Evolutionary conservation across 176 grass and related monocot genomes (phyloP).

Genomic region (Melocanna baccifera): DNA sequence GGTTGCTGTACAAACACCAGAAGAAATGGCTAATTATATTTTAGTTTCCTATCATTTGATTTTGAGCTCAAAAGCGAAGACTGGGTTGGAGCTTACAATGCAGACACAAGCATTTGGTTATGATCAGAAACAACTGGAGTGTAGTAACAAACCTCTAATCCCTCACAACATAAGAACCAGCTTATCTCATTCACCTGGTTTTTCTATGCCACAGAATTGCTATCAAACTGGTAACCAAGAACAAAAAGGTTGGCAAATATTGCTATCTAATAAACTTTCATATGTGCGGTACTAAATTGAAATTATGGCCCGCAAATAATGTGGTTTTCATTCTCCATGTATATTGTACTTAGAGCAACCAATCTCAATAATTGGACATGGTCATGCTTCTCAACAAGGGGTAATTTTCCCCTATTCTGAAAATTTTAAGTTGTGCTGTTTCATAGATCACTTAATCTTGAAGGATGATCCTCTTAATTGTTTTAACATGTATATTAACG

Average conservation of each 20-base stretch:
- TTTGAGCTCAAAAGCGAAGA: slow-evolving; percentile 21
- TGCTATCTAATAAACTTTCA: slow-evolving; percentile 11
- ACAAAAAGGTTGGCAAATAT: slow-evolving; percentile 21
- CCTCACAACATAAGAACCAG: neutral
- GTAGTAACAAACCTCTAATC: slow-evolving; percentile 9
- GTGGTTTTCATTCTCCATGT: slow-evolving; percentile 1
- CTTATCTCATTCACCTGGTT: slow-evolving; percentile 24
- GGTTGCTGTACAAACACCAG: neutral
- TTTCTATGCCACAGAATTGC: slow-evolving; percentile 9
- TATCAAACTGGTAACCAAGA: slow-evolving; percentile 12
- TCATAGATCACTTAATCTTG: neutral
- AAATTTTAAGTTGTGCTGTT: neutral
- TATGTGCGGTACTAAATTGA: neutral
- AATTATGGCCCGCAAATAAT: slow-evolving; percentile 11
- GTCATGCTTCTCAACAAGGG: slow-evolving; percentile 28
- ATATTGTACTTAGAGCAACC: slow-evolving; percentile 8
- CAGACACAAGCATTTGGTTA: slow-evolving; percentile 1
- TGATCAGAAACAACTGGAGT: neutral
- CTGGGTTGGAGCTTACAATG: slow-evolving; percentile 7
- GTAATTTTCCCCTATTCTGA: slow-evolving; percentile 17
- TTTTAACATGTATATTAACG: slow-evolving; percentile 3
- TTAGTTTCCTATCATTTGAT: neutral
- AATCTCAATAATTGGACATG: slow-evolving; percentile 36
- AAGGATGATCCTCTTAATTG: neutral
- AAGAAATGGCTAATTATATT: neutral